Percentiles rank a stretch among this genome's conserved stretches.
These are phyloP conservation scores for Tylopilus felleus DNA, from an alignment of 768 basidiomycete genomes.

Conservation along the genomic window DNA sequence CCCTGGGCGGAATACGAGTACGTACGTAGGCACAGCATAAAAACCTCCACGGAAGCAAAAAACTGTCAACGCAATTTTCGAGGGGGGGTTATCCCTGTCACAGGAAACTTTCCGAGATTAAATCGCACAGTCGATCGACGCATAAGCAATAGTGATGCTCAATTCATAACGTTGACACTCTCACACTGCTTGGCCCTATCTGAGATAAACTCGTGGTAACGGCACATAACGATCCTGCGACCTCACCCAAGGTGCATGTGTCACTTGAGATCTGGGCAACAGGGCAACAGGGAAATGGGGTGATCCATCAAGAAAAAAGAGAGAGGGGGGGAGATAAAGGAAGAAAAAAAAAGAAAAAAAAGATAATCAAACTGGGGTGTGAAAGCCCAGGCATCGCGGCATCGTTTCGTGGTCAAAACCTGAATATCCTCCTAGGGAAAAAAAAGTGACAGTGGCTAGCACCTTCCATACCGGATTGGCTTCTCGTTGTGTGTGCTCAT, in stretches of 20 bases:
- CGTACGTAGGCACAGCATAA: constrained; percentile 6
- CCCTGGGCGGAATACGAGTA: constrained; percentile 10
- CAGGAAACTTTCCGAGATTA: constrained; percentile 19
- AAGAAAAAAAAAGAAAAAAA: background rate
- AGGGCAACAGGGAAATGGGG: background rate
- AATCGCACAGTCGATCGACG: constrained; percentile 28
- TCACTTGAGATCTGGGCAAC: constrained; percentile 9
- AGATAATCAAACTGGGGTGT: constrained; percentile 11
- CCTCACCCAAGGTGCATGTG: constrained; percentile 26
- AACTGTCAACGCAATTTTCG: background rate
- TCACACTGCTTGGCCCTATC: constrained; percentile 14
- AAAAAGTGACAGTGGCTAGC: constrained; percentile 12
- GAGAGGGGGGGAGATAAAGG: background rate
- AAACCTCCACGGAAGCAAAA: constrained; percentile 10
- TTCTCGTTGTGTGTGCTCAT: constrained; percentile 16
- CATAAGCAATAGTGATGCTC: constrained; percentile 2
- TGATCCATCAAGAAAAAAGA: background rate
- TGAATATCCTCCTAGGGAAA: constrained; percentile 13
- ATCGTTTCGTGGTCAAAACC: constrained; percentile 19
- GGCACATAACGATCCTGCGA: constrained; percentile 23
- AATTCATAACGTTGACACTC: constrained; percentile 9
- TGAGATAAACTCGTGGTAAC: constrained; percentile 32
- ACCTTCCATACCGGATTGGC: constrained; percentile 20
- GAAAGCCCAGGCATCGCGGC: constrained; percentile 20
- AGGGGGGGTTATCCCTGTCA: constrained; percentile 7